A percentile compares a stretch with the other conserved stretches of the same genome.
These are phyloP conservation scores for Acer yangbiense DNA, from an alignment of 345 rosid species.

Conservation along the genomic window DNA sequence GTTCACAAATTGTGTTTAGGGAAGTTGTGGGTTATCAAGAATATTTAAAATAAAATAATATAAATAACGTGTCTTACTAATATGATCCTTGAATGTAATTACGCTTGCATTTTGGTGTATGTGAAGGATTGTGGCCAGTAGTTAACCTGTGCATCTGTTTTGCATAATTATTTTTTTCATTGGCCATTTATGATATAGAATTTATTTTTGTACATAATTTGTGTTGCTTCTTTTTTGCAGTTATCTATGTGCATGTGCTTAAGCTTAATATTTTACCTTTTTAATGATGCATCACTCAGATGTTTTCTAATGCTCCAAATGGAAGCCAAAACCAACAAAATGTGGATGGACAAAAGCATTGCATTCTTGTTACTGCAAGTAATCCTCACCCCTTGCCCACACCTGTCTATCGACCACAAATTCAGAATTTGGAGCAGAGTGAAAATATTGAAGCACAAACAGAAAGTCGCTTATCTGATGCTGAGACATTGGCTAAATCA, in stretches of 20 bases:
- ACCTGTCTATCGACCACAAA: slow-evolving; percentile 80
- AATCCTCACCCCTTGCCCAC: slow-evolving; percentile 91
- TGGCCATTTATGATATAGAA: neutral
- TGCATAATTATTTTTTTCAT: neutral
- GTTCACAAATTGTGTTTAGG: neutral
- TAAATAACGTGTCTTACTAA: neutral
- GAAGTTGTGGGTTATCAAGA: neutral
- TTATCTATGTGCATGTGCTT: slow-evolving; percentile 8
- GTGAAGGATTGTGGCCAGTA: neutral
- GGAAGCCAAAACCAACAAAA: slow-evolving; percentile 71
- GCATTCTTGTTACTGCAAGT: slow-evolving; percentile 90
- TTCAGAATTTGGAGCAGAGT: slow-evolving; percentile 60
- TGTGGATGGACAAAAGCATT: slow-evolving; percentile 77
- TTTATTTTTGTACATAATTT: neutral
- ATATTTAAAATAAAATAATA: neutral
- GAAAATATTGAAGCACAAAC: slow-evolving; percentile 60
- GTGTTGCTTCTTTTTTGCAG: neutral
- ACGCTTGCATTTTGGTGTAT: neutral
- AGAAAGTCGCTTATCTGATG: slow-evolving; percentile 80
- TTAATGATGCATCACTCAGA: slow-evolving; percentile 44
- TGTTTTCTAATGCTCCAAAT: slow-evolving; percentile 58
- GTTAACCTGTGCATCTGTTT: neutral
- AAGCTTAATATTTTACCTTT: slow-evolving; percentile 26
- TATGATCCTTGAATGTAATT: neutral
- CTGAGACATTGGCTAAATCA: slow-evolving; percentile 79